Conservation (phyloP, 2,329 filamentous ascomycete species). For the Macrophomina phaseolina region DNA sequence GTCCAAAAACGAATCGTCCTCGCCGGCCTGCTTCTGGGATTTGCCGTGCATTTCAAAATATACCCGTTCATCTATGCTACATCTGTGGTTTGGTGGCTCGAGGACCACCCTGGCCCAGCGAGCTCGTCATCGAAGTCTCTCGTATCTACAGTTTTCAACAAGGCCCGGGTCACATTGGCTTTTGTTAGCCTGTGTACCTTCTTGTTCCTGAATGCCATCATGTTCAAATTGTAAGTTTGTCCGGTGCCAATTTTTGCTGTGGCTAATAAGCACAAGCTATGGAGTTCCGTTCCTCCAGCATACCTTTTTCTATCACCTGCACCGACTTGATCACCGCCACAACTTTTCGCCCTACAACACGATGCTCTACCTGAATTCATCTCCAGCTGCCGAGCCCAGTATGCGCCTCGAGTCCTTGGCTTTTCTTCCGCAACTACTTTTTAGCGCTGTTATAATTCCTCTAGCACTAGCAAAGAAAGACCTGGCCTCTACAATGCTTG, state of each 20-base stretch:
- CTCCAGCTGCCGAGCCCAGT: constrained; percentile 50
- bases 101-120: constrained; percentile 46
- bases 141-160: constrained; percentile 38
- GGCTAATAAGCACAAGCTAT: constrained; percentile 60
- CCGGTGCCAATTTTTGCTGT: neutral
- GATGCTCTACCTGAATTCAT: constrained; percentile 84
- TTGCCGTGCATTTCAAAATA: constrained; percentile 96
- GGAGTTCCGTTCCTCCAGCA: constrained; percentile 82
- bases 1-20: constrained; percentile 65
- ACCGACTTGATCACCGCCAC: constrained; percentile 92
- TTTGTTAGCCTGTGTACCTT: constrained; percentile 75
- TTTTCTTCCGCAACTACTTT: constrained; percentile 84
- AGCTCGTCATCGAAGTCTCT: constrained; percentile 16
- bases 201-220: constrained; percentile 71
- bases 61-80: constrained; percentile 96
- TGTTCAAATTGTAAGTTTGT: constrained; percentile 72
- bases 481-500: constrained; percentile 83
- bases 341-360: constrained; percentile 98
- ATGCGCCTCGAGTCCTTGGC: constrained; percentile 75
- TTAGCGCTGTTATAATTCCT: constrained; percentile 79
- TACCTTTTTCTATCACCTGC: constrained; percentile 91
- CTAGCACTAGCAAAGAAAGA: constrained; percentile 79
- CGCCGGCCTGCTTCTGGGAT: constrained; percentile 76
- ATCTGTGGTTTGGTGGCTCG: constrained; percentile 81
- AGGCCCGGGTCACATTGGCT: constrained; percentile 61